Percentiles rank a stretch among this genome's conserved stretches.
Conservation (phyloP, 495 filamentous ascomycete genomes). For the Xylaria palmicola region DNA sequence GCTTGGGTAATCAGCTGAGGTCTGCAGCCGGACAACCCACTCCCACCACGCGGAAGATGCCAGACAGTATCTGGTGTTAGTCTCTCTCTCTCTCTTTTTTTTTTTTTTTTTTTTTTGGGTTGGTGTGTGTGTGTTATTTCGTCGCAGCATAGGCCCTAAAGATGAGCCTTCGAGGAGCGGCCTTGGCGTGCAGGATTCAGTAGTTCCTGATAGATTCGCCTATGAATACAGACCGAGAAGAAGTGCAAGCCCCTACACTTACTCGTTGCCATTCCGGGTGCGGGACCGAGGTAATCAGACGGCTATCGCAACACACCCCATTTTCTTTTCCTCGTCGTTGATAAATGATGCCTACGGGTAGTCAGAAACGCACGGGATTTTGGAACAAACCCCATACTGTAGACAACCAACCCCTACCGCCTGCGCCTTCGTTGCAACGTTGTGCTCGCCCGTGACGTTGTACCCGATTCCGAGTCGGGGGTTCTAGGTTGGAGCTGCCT, state of each 20-base stretch:
- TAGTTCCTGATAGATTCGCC: too few species aligned
- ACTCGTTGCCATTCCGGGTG: not conserved
- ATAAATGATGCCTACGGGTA: not conserved
- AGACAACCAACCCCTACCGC: not conserved
- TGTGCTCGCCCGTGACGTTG: not conserved
- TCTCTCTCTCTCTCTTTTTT: too few species aligned
- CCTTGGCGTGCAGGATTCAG: not conserved
- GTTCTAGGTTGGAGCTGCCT: too few species aligned
- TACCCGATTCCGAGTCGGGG: too few species aligned
- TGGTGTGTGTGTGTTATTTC: not conserved
- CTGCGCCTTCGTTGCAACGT: conserved; percentile 2
- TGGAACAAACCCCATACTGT: too few species aligned
- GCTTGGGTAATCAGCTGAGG: conserved; percentile 9
- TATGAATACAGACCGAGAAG: not conserved
- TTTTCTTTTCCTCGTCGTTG: not conserved
- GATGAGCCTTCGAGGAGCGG: not conserved
- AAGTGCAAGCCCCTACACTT: not conserved
- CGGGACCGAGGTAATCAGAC: conserved; percentile 6
- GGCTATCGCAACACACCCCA: not conserved
- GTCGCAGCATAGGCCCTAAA: not conserved
- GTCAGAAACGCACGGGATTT: not conserved
- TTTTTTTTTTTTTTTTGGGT: too few species aligned
- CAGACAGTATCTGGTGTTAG: too few species aligned
- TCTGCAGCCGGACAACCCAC: too few species aligned
- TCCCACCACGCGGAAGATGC: not conserved